Percentiles rank a stretch among this genome's conserved stretches.
Evolutionary conservation across 441 rosid species (phyloP).

Genomic region (Bruguiera hainesii): DNA sequence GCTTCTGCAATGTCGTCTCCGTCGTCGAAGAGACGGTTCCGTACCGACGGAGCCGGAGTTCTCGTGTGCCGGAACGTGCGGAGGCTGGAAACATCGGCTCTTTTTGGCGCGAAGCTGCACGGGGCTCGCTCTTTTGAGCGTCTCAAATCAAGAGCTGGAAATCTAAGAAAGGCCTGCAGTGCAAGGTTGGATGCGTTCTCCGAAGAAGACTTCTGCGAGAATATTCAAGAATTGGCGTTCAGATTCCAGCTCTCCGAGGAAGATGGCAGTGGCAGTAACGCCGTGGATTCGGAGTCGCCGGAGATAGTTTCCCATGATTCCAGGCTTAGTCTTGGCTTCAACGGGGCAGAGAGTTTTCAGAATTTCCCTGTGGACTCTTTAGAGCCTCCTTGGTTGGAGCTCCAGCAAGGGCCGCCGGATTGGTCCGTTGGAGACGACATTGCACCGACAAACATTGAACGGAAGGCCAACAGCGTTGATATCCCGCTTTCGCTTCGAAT

Average conservation of each 20-base stretch:
- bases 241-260: slow-evolving; percentile 47
- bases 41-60: slow-evolving; percentile 18
- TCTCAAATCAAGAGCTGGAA: slow-evolving; percentile 27
- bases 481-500: slow-evolving; percentile 79
- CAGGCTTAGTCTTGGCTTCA: too few species aligned
- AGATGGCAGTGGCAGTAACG: neutral
- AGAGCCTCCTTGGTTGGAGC: slow-evolving; percentile 48
- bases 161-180: slow-evolving; percentile 46
- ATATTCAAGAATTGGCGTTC: slow-evolving; percentile 55
- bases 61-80: slow-evolving; percentile 33
- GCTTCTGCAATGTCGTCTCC: slow-evolving; percentile 52
- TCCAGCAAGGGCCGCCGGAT: slow-evolving; percentile 22
- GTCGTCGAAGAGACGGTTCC: slow-evolving; percentile 25
- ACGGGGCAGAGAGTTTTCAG: neutral
- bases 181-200: slow-evolving; percentile 48
- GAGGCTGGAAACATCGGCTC: slow-evolving; percentile 39
- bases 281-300: slow-evolving; percentile 14
- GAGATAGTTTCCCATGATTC: neutral
- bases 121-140: slow-evolving; percentile 40
- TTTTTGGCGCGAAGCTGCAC: slow-evolving; percentile 38
- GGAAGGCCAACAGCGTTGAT: slow-evolving; percentile 83
- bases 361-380: slow-evolving; percentile 11
- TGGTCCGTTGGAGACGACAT: slow-evolving; percentile 23
- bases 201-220: slow-evolving; percentile 64
- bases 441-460: slow-evolving; percentile 52